Conservation (phyloP, 805 yeast genomes). For the Cyberlindnera mississippiensis region DNA sequence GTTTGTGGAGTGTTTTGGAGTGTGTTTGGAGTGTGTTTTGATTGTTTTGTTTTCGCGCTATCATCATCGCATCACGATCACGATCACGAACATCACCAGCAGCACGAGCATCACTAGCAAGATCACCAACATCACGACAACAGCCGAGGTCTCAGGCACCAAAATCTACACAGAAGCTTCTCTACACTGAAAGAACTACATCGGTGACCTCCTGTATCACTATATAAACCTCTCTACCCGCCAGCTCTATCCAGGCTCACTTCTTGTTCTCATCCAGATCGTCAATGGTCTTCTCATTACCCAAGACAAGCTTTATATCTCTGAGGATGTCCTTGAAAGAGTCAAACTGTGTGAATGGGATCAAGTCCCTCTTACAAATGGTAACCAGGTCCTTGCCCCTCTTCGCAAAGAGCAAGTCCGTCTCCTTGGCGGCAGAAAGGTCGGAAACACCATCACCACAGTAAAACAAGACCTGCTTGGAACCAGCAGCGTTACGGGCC, state of each 20-base stretch:
- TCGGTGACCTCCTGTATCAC: no score
- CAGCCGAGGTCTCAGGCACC: no score
- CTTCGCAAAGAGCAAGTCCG: constrained; percentile 90
- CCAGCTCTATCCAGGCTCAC: not conserved
- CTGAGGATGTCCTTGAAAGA: constrained; percentile 68
- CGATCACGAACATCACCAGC: no score
- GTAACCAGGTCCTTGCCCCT: constrained; percentile 85
- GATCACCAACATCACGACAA: no score
- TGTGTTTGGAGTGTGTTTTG: no score
- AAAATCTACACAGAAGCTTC: no score
- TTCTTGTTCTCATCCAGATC: constrained; percentile 33
- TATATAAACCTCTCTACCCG: not conserved
- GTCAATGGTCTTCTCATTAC: constrained; percentile 34
- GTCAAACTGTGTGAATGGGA: constrained; percentile 82
- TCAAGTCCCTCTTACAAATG: constrained; percentile 73
- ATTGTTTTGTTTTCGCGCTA: no score
- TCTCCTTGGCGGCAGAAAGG: constrained; percentile 90
- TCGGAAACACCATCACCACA: constrained; percentile 99
- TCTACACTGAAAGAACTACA: no score
- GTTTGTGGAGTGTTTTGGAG: no score
- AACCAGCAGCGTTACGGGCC: constrained; percentile 20
- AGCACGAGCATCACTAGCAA: no score
- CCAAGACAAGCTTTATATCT: constrained; percentile 53
- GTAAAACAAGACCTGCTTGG: constrained; percentile 72
- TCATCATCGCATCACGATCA: no score